Evolutionary conservation across 768 basidiomycete genomes (phyloP), one percentile per base, ranked within the genome.

Genomic region (Mycena olivaceomarginata): DNA sequence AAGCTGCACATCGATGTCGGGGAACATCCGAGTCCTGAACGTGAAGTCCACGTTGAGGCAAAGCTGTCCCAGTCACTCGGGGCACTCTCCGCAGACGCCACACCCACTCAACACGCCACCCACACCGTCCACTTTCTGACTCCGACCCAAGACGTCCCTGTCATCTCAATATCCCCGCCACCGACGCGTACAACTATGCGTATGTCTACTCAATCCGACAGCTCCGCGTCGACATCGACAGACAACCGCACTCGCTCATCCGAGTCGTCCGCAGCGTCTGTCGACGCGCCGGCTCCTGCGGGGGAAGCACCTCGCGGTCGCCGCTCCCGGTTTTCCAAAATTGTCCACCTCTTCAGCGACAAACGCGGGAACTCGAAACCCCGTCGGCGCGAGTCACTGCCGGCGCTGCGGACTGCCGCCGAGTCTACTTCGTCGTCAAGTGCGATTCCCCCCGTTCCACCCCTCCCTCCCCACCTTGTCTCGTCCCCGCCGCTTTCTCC

Each of bases 281-380:
- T 11, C 22, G 59, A 39, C 15, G 4, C 59, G 15, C 43, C 43
- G 43, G 11, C 16, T 20, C 39, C 37, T 13, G 45, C n/a, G 20
- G 22, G 51, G 1, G 67, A 72, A 15, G 59, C 64, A 13, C 48
- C 25, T 0, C 60, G 76, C 12, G 46, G 75, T 6, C 66, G 66
- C n/a, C 75, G 72, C 9, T 13, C 39, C 9, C 75, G 75, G n/a
- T 65, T 79, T 25, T 76, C 78, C 22, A 76, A 46, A 16, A 37
- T 79, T n/a, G 69, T 71, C 37, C 69, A 74, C 3, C 9, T 79
- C 12, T 77, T 79, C 60, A 43, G 41, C 11, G 72, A 76, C 63
- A 79, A 77, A 31, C 72, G 67, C 18, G 64, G 16, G 13, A 71
- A 64, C 6, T 25, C 56, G 22, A 67, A 63, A 16, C 11, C 25